Evolutionary conservation across 805 yeast genomes (phyloP), one percentile per base, ranked within the genome.

Genomic region (Vanderwaltozyma tropicalis): DNA sequence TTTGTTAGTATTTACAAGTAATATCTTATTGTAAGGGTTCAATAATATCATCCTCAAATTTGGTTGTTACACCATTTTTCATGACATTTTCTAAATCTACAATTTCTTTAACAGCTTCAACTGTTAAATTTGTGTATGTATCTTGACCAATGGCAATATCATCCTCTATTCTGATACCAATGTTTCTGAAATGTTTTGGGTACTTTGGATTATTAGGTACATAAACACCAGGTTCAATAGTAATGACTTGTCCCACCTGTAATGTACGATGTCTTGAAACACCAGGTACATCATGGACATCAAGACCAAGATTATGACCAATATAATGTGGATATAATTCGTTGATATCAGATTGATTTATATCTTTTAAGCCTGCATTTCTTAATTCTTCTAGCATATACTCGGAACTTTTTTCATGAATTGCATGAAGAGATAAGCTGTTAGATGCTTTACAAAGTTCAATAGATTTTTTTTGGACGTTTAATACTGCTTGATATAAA

Each of bases 161-260:
- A 62, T 92, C 99, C 60, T 92, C 99, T 24, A 92, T 82, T 50
- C 99, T 76, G 19, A 92, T 82, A 2, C 97, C 99, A 35, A 92
- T 80, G 22, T 88, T 88, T 52, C 84, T 79, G 64, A 74, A 89
- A 48, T 76, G 76, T 43, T 72, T 68, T 17, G 98, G 97, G 70
- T 79, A 89, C 41, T 65, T 67, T 19, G 54, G 47, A 38, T 72
- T 76, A 46, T 72, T 68, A 1, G 98, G 97, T 31, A 94, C 73
- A 56, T 92, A 92, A 21, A 92, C 70, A 20, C 98, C 99, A 0
- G 98, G 98, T 57, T 94, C 99, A 18, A 94, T 76, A 2, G 99
- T 92, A 34, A 92, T 68, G 4, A 89, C 96, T 55, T 86, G 94
- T 17, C 88, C 88, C 16, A 67, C 64, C 32, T 61, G 61, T 33